Evolutionary conservation across 805 yeast genomes (phyloP).

Genomic region (Maudiozyma turicensis): DNA sequence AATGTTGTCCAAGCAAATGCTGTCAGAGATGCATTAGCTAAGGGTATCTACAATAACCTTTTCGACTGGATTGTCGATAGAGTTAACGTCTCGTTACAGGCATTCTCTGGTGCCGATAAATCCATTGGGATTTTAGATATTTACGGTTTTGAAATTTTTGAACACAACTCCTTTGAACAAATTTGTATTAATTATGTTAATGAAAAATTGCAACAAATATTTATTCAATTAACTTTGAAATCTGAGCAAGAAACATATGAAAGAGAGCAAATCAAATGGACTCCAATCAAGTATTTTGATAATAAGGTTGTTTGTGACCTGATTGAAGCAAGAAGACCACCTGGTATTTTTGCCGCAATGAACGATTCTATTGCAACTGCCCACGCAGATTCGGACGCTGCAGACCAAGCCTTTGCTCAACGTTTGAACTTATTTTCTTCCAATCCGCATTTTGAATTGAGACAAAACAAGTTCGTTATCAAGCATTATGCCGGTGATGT

Average conservation of each 20-base stretch:
- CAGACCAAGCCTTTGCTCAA: conserved; percentile 93
- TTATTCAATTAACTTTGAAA: conserved; percentile 88
- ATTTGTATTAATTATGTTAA: conserved; percentile 92
- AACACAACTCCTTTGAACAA: conserved; percentile 90
- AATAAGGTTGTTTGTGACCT: conserved; percentile 94
- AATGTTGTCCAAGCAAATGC: conserved; percentile 90
- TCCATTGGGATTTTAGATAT: conserved; percentile 92
- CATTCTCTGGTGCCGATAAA: conserved; percentile 42
- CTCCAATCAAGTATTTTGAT: conserved; percentile 93
- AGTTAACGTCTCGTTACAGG: conserved; percentile 68
- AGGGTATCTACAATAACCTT: conserved; percentile 82
- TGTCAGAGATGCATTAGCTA: conserved; percentile 89
- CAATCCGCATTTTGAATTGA: conserved; percentile 81
- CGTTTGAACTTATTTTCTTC: conserved; percentile 73
- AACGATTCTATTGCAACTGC: conserved; percentile 98
- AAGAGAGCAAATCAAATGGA: conserved; percentile 92
- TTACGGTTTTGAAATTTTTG: conserved; percentile 93
- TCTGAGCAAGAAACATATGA: conserved; percentile 97
- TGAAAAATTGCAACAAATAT: conserved; percentile 92
- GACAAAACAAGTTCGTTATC: conserved; percentile 78
- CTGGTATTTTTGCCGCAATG: conserved; percentile 91
- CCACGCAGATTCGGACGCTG: conserved; percentile 93
- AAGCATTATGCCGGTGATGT: conserved; percentile 99
- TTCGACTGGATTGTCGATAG: conserved; percentile 96
- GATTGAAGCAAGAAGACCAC: conserved; percentile 89